Evolutionary conservation across 1,139 yeast species (phyloP).

Genomic region (Lodderomyces margitis): DNA sequence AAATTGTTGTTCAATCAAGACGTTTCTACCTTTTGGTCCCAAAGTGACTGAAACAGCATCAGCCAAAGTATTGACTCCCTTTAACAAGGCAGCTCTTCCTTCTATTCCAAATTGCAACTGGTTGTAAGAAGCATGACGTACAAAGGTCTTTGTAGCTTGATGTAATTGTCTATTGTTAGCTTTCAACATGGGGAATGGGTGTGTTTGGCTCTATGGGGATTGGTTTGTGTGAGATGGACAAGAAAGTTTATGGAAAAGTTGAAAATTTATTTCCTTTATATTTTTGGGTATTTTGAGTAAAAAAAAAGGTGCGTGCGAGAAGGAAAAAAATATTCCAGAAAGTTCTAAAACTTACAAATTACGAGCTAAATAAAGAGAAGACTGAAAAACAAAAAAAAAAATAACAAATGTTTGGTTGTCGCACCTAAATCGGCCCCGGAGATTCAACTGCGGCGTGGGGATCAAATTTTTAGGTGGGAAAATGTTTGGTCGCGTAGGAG

Average conservation of each 20-base stretch:
- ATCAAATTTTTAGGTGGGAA: too few relatives aligned
- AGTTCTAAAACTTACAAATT: not conserved
- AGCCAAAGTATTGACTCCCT: conserved; percentile 95
- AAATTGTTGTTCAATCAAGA: conserved; percentile 92
- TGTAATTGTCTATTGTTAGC: conserved; percentile 45
- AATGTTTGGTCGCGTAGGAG: not conserved
- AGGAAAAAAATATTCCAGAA: conserved; percentile 2
- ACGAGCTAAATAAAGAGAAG: too few relatives aligned
- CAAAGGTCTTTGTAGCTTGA: conserved; percentile 40
- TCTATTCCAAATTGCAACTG: conserved; percentile 98
- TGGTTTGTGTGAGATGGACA: not conserved
- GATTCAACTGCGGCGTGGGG: not conserved
- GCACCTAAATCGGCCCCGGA: not conserved
- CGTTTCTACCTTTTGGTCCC: conserved; percentile 99
- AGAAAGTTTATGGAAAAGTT: not conserved
- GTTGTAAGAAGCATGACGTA: conserved; percentile 76
- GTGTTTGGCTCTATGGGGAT: too few relatives aligned
- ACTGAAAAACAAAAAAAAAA: too few relatives aligned
- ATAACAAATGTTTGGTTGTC: not conserved
- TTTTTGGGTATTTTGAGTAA: too few relatives aligned
- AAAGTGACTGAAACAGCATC: conserved; percentile 96
- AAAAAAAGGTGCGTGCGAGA: conserved; percentile 1
- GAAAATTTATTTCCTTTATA: not conserved
- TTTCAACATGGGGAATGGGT: conserved; percentile 48
- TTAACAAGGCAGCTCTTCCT: conserved; percentile 94